A percentile compares a stretch with the other conserved stretches of the same genome.
phyloP scores from a whole-genome alignment of 176 grass and related monocot genomes.

The Raddia guianensis region DNA sequence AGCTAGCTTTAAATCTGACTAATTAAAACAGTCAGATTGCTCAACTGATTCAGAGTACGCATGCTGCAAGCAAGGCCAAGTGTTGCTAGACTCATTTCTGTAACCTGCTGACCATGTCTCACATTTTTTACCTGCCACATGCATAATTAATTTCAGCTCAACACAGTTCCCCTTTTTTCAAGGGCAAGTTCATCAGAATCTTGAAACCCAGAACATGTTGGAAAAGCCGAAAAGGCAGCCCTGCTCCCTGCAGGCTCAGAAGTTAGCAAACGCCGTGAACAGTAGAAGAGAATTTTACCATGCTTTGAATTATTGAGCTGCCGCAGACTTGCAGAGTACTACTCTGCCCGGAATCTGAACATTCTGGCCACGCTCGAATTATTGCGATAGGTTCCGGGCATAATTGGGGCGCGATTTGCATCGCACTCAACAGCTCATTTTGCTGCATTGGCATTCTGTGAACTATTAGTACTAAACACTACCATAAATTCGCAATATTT shows the following conservation, averaged over 20 bases:
- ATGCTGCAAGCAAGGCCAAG: constrained; percentile 15
- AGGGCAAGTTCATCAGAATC: background rate
- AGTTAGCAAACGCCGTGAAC: constrained; percentile 2
- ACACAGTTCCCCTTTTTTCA: no score
- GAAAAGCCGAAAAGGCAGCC: constrained; percentile 12
- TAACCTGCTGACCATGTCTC: background rate
- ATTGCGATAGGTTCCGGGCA: constrained; percentile 16
- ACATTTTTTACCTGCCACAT: background rate
- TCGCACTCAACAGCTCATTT: constrained; percentile 22
- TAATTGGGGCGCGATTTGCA: constrained; percentile 31
- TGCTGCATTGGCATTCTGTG: background rate
- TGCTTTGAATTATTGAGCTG: constrained; percentile 24
- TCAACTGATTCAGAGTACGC: constrained; percentile 6
- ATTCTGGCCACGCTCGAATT: constrained; percentile 30
- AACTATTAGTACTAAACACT: background rate
- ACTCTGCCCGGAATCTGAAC: constrained; percentile 16
- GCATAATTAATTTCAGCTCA: background rate
- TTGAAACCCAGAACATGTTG: background rate
- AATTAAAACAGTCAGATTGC: constrained; percentile 11
- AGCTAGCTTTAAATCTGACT: constrained; percentile 10
- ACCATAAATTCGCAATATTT: background rate
- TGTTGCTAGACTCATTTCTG: constrained; percentile 9
- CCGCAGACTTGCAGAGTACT: background rate
- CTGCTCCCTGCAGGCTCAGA: constrained; percentile 23
- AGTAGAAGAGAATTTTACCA: constrained; percentile 42